phyloP scores from a whole-genome alignment of 768 basidiomycete genomes.

The Phallus indusiatus region DNA sequence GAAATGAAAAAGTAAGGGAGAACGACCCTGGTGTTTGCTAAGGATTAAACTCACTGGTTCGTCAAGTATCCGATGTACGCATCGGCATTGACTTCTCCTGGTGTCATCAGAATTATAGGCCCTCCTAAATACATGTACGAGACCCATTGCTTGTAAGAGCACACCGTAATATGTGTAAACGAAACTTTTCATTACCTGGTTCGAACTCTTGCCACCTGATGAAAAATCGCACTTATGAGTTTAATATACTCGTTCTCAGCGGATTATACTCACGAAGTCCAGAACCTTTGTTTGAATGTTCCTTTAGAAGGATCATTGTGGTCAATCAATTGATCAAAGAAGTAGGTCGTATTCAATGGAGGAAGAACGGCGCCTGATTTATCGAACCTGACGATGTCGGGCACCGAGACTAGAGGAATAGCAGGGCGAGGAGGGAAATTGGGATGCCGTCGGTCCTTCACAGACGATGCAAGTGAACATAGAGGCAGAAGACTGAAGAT shows the following conservation, averaged over 20 bases:
- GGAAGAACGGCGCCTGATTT: conserved; percentile 16
- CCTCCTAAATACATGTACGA: conserved; percentile 25
- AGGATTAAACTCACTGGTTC: conserved; percentile 24
- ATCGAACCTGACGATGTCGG: neutral
- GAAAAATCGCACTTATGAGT: neutral
- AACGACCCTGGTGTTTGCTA: neutral
- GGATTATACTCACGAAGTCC: conserved; percentile 41
- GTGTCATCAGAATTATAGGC: conserved; percentile 55
- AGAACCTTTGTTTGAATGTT: conserved; percentile 71
- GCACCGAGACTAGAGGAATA: neutral
- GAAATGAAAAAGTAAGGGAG: neutral
- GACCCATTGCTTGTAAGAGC: neutral
- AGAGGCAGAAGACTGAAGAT: neutral
- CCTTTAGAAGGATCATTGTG: conserved; percentile 49
- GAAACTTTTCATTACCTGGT: neutral
- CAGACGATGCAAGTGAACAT: neutral
- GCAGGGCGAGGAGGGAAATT: conserved; percentile 2
- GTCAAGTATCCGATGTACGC: conserved; percentile 44
- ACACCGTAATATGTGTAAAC: conserved; percentile 23
- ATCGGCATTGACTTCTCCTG: conserved; percentile 53
- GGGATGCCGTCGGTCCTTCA: neutral
- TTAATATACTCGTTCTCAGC: neutral
- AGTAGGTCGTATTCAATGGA: conserved; percentile 30
- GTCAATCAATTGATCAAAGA: conserved; percentile 47
- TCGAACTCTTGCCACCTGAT: neutral